These are phyloP conservation scores for Cucurbitaria berberidis DNA, from an alignment of 2,329 filamentous ascomycete genomes.

Conservation along the genomic window DNA sequence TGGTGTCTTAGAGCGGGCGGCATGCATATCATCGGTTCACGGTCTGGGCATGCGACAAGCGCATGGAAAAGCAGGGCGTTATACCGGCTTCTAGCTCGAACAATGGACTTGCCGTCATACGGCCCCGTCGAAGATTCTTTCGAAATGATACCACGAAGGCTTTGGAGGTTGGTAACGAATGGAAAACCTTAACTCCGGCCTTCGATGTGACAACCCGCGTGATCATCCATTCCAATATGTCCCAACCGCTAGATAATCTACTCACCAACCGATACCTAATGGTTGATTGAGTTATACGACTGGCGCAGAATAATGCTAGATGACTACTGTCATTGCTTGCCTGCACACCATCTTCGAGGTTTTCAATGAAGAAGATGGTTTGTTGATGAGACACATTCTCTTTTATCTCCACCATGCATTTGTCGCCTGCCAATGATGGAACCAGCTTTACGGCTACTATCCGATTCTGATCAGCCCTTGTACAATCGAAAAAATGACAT, in stretches of 20 bases:
- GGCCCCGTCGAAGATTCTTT: conserved; percentile 43
- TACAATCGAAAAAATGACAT: background rate
- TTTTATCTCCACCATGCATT: background rate
- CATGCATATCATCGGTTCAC: conserved; percentile 49
- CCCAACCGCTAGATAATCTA: conserved; percentile 80
- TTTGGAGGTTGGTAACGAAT: conserved; percentile 31
- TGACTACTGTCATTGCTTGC: conserved; percentile 66
- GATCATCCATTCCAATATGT: too few relatives aligned
- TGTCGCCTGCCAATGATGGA: background rate
- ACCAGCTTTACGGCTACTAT: background rate
- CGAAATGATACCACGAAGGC: conserved; percentile 40
- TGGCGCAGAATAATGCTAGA: conserved; percentile 77
- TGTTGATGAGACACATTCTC: conserved; percentile 82
- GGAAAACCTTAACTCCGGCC: conserved; percentile 33
- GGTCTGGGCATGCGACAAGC: conserved; percentile 41
- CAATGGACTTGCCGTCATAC: conserved; percentile 44
- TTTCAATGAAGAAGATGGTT: conserved; percentile 73
- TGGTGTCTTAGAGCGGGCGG: conserved; percentile 47
- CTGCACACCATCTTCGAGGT: conserved; percentile 78
- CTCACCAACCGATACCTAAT: conserved; percentile 72
- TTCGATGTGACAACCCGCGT: conserved; percentile 28
- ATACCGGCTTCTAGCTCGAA: conserved; percentile 47
- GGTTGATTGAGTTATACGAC: conserved; percentile 90
- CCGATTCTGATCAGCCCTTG: background rate
- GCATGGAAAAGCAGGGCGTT: conserved; percentile 48